A percentile compares a stretch with the other conserved stretches of the same genome.
Evolutionary conservation across 331 rosid genomes (phyloP).

Genomic region (Rhamnella rubrinervis): DNA sequence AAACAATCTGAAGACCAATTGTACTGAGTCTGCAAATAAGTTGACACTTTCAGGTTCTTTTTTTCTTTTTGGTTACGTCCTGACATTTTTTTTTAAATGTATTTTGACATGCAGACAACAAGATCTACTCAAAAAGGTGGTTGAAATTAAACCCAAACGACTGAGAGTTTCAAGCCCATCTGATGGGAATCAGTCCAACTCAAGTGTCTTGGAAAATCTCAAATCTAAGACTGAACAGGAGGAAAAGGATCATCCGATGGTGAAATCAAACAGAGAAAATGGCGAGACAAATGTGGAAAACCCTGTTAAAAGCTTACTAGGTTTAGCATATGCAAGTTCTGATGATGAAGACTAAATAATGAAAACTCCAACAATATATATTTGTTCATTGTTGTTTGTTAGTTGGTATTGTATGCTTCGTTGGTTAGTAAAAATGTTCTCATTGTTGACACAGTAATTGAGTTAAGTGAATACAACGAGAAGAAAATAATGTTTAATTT

Average conservation of each 20-base stretch:
- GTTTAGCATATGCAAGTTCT: conserved; percentile 81
- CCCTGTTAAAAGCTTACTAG: conserved; percentile 63
- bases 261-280: conserved; percentile 20
- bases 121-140: conserved; percentile 77
- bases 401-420: too few relatives aligned
- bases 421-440: too few relatives aligned
- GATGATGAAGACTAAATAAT: conserved; percentile 64
- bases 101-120: conserved; percentile 63
- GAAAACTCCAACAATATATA: neutral
- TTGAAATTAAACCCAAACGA: conserved; percentile 89
- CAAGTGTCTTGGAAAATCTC: conserved; percentile 18
- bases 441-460: too few relatives aligned
- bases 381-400: too few relatives aligned
- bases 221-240: conserved; percentile 21
- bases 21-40: neutral
- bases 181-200: conserved; percentile 28
- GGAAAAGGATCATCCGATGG: conserved; percentile 29
- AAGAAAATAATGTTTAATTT: too few relatives aligned
- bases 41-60: neutral
- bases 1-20: neutral
- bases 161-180: conserved; percentile 47
- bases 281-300: conserved; percentile 28
- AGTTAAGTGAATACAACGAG: too few relatives aligned
- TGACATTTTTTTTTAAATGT: neutral
- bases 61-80: conserved; percentile 8